Base-by-base conservation (phyloP, 768 basidiomycete genomes). In the Dentipellis sp. region DNA sequence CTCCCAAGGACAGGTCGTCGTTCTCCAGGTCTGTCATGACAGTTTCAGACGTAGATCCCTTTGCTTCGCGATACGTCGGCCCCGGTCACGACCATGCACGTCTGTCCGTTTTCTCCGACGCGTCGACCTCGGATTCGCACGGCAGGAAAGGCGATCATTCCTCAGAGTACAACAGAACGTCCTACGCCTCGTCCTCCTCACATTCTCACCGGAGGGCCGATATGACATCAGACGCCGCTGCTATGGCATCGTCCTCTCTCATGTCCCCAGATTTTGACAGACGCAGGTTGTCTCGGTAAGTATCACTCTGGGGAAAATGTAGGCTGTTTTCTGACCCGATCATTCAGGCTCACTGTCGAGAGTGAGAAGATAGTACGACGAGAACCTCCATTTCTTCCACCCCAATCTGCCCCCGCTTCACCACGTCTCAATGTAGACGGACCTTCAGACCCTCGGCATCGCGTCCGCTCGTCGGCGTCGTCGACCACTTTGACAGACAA, bases 41-140 rank as follows among this genome's bases (percentile, higher is more conserved):
- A 3, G 72, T 83, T 21, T 80, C 82, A 10, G 85, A 86, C 62
- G 57, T 72, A 7, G 84, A 86, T 70, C 84, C 84, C 5, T 86
- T 86, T 62, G 81, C 80, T 23, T 74, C 78, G 17, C 73, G 74
- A 46, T 72, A 73, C 45, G 71, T 79, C 37, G 77, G 61, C 66
- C 68, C 69, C 71, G 58, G 53, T 56, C 46, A 78, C 79, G 61
- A 74, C 71, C 19, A 77, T 71, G 54, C 56, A 63, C 75, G 75
- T 55, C 69, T 80, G 29, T 83, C 83, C 21, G 75, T 72, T 12
- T 77, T 78, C 62, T 82, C 83, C 0, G 76, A 75, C 58, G 67
- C 74, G 51, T 83, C 82, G 16, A 66, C 71, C 47, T 69, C 71
- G 47, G 80, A 82, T 58, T 65, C 72, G 29, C 63, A 69, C 46